These are phyloP conservation scores for Podila minutissima DNA, from an alignment of 192 early-diverging fungal species.

Conservation along the genomic window DNA sequence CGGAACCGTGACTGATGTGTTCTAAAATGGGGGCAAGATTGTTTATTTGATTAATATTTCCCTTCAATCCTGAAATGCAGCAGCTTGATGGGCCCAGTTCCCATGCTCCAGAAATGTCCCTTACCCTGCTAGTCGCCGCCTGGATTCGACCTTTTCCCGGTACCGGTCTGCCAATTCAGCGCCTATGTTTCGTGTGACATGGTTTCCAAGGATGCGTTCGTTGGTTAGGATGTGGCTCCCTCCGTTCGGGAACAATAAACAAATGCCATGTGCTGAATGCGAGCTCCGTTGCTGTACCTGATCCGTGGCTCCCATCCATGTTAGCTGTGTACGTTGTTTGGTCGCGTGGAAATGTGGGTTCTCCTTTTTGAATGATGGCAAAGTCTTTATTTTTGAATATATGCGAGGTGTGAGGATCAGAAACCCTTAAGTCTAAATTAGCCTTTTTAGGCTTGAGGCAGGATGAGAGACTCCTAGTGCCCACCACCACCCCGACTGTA, in stretches of 20 bases:
- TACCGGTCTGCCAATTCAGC: slow-evolving; percentile 25
- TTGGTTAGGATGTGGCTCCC: too few species aligned
- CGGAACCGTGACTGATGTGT: slow-evolving; percentile 37
- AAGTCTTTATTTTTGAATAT: too few species aligned
- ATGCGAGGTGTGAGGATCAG: too few species aligned
- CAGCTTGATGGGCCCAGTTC: not conserved
- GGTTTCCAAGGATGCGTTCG: not conserved
- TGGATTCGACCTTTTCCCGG: slow-evolving; percentile 37
- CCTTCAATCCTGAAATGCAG: not conserved
- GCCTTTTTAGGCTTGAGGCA: not conserved
- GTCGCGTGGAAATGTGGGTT: too few species aligned
- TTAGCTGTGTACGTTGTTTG: not conserved
- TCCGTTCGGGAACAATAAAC: not conserved
- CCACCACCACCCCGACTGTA: slow-evolving; percentile 45
- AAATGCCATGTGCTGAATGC: not conserved
- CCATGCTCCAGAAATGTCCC: too few species aligned
- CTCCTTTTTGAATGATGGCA: too few species aligned
- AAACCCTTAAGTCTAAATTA: too few species aligned
- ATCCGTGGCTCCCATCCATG: not conserved
- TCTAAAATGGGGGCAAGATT: slow-evolving; percentile 9
- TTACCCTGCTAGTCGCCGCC: slow-evolving; percentile 43
- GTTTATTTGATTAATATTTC: not conserved
- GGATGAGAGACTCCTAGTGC: not conserved
- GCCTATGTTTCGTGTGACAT: not conserved
- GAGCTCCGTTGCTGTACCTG: slow-evolving; percentile 15